Evolutionary conservation across 306 rosid genomes (phyloP).

Genomic region (Vigna radiata): DNA sequence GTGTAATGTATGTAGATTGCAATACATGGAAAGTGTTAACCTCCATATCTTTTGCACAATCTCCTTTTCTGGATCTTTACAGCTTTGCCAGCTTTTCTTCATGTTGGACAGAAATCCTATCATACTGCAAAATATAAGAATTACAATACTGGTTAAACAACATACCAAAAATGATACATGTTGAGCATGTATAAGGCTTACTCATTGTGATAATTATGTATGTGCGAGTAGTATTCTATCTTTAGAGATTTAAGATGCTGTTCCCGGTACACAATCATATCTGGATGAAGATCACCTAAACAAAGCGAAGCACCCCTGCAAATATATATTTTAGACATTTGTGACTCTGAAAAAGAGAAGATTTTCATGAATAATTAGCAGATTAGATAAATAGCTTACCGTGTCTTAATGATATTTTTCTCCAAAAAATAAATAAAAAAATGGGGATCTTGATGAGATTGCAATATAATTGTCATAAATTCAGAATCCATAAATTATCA

Average conservation of each 20-base stretch:
- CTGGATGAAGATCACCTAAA: conserved; percentile 92
- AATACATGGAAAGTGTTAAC: conserved; percentile 51
- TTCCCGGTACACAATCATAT: conserved; percentile 63
- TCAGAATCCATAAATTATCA: conserved; percentile 20
- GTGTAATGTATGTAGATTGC: conserved; percentile 26
- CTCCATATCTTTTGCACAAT: conserved; percentile 69
- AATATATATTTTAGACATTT: conserved; percentile 46
- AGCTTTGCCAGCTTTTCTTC: conserved; percentile 71
- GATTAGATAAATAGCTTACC: conserved; percentile 12
- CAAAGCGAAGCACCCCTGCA: conserved; percentile 90
- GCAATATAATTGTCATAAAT: conserved; percentile 21
- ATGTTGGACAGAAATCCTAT: conserved; percentile 66
- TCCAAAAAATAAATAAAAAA: background rate
- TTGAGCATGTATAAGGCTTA: conserved; percentile 48
- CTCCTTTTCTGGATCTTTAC: conserved; percentile 84
- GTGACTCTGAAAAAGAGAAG: conserved; percentile 32
- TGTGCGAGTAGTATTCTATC: conserved; percentile 62
- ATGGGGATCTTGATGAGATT: conserved; percentile 19
- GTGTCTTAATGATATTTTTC: conserved; percentile 21
- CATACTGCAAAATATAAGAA: conserved; percentile 71
- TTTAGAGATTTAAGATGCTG: conserved; percentile 62
- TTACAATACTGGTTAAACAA: conserved; percentile 28
- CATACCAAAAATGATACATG: conserved; percentile 31
- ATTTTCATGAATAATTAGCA: conserved; percentile 36
- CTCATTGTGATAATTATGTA: conserved; percentile 86